Percentiles rank a stretch among this genome's conserved stretches.
Evolutionary conservation across 78 protist genomes (phyloP).

Genomic region (Corallochytrium limacisporum): DNA sequence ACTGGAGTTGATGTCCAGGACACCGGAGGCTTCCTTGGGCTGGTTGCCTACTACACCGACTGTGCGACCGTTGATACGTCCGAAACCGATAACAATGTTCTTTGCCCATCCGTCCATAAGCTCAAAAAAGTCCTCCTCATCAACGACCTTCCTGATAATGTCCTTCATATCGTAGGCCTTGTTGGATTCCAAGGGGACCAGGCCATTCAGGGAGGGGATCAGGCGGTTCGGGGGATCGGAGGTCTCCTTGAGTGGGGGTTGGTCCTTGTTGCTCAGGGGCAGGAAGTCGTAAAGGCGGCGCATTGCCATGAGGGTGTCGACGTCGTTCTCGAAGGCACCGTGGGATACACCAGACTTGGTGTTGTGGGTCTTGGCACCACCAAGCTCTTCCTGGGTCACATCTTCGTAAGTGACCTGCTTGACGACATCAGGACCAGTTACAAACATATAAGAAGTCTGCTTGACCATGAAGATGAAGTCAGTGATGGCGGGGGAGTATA

Average conservation of each 20-base stretch:
- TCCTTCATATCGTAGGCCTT: constrained; percentile 87
- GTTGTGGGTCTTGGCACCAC: constrained; percentile 83
- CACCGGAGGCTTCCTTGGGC: constrained; percentile 86
- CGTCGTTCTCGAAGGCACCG: constrained; percentile 71
- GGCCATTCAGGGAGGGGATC: constrained; percentile 32
- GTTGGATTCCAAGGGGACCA: constrained; percentile 72
- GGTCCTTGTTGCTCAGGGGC: constrained; percentile 57
- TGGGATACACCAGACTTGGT: constrained; percentile 80
- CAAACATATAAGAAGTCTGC: constrained; percentile 81
- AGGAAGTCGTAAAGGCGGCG: constrained; percentile 58
- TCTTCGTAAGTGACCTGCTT: constrained; percentile 60
- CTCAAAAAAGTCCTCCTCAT: constrained; percentile 79
- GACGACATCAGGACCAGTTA: constrained; percentile 97
- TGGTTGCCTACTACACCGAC: constrained; percentile 95
- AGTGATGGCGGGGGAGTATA: constrained; percentile 94
- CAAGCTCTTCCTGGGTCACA: constrained; percentile 85
- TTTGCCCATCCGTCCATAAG: constrained; percentile 78
- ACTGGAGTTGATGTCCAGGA: constrained; percentile 86
- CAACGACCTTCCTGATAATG: constrained; percentile 72
- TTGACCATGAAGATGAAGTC: constrained; percentile 83
- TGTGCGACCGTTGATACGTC: constrained; percentile 84
- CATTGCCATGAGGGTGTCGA: constrained; percentile 55
- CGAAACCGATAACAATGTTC: constrained; percentile 85
- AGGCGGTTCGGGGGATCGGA: constrained; percentile 31
- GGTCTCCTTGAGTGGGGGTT: constrained; percentile 42